These are phyloP conservation scores for Geotrichum histeridarum DNA, from an alignment of 1,139 yeast genomes.

Conservation along the genomic window DNA sequence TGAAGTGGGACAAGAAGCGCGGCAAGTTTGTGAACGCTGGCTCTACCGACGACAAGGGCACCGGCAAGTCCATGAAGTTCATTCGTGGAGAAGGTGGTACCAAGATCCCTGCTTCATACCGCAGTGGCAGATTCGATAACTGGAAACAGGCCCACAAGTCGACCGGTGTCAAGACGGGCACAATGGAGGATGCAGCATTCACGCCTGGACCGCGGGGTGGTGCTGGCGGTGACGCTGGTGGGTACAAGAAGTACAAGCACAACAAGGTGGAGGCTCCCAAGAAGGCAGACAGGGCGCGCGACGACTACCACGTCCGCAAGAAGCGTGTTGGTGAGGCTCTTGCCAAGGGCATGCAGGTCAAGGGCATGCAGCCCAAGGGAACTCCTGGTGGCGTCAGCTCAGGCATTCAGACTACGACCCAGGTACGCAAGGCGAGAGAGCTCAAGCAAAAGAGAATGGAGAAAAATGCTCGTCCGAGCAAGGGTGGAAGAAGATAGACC, in stretches of 20 bases:
- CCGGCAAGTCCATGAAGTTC: slow-evolving; percentile 46
- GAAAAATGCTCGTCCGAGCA: slow-evolving; percentile 82
- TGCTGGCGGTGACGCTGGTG: slow-evolving; percentile 30
- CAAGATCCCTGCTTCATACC: slow-evolving; percentile 83
- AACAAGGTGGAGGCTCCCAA: slow-evolving; percentile 75
- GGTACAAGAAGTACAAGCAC: slow-evolving; percentile 55
- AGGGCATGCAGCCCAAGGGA: slow-evolving; percentile 44
- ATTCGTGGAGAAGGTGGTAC: slow-evolving; percentile 95
- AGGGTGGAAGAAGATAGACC: slow-evolving; percentile 36
- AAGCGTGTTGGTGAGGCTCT: slow-evolving; percentile 76
- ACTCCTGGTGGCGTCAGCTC: slow-evolving; percentile 37
- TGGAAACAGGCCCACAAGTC: slow-evolving; percentile 78
- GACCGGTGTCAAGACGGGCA: slow-evolving; percentile 47
- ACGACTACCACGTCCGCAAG: slow-evolving; percentile 78
- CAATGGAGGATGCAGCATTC: slow-evolving; percentile 40
- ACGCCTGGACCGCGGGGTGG: slow-evolving; percentile 28
- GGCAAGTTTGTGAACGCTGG: slow-evolving; percentile 82
- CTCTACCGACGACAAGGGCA: slow-evolving; percentile 49
- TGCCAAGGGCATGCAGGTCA: slow-evolving; percentile 67
- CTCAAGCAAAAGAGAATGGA: slow-evolving; percentile 65
- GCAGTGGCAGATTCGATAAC: slow-evolving; percentile 85
- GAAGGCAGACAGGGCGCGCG: slow-evolving; percentile 82
- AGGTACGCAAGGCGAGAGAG: slow-evolving; percentile 73
- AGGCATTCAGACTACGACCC: slow-evolving; percentile 65
- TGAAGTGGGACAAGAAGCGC: slow-evolving; percentile 91